Percentiles rank a stretch among this genome's conserved stretches.
phyloP scores from a whole-genome alignment of 75 land plant genomes.

The Isoetes taiwanensis region DNA sequence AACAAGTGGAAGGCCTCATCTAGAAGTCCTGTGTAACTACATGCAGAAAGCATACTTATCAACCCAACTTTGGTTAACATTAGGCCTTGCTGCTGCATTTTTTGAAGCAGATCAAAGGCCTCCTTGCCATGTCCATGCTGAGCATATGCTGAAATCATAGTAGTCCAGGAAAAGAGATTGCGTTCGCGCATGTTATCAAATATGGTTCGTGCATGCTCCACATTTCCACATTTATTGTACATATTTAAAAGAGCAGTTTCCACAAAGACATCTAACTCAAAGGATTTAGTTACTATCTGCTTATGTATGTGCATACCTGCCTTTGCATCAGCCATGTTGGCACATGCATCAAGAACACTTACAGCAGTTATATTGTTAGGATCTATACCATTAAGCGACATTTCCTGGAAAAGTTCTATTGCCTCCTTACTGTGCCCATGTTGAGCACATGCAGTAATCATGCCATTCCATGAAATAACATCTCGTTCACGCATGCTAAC shows the following conservation, averaged over 20 bases:
- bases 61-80: too few species aligned
- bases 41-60: too few species aligned
- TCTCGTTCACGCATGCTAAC: neutral
- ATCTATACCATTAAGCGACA: neutral
- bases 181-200: neutral
- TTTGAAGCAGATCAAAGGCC: neutral
- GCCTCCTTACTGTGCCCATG: neutral
- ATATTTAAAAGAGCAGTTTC: neutral
- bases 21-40: constrained; percentile 6
- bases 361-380: neutral
- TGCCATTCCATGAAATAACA: neutral
- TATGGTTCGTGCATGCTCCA: neutral
- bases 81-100: neutral
- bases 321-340: too few species aligned
- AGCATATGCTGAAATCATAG: constrained; percentile 1
- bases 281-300: too few species aligned
- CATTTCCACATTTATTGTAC: neutral
- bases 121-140: neutral
- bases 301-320: too few species aligned
- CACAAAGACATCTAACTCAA: neutral
- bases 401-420: neutral
- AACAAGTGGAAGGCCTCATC: constrained; percentile 4
- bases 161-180: neutral
- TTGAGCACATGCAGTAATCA: constrained; percentile 1
- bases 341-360: neutral